phyloP scores from a whole-genome alignment of 305 asterid genomes.

The Solanum hybrid region DNA sequence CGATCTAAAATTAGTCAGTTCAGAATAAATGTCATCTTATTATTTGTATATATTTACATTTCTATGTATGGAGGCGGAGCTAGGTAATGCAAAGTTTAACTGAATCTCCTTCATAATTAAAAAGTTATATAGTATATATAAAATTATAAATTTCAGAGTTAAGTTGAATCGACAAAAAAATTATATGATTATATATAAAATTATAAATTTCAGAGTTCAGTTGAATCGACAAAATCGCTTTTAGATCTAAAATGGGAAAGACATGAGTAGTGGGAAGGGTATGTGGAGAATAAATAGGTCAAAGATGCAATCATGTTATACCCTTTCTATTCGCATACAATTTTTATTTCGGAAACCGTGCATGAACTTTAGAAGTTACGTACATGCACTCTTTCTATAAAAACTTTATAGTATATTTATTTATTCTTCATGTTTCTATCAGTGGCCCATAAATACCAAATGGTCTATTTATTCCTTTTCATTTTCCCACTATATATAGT shows the following conservation, averaged over 20 bases:
- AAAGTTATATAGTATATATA: too few relatives aligned
- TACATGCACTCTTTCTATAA: not conserved
- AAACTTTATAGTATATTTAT: not conserved
- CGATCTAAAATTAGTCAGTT: not conserved
- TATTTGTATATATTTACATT: not conserved
- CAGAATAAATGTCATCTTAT: not conserved
- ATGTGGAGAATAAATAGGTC: slow-evolving; percentile 4
- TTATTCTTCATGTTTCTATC: not conserved
- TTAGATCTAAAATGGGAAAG: not conserved
- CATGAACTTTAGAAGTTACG: slow-evolving; percentile 14
- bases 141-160: too few relatives aligned
- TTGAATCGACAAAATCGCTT: not conserved
- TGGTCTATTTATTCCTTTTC: not conserved
- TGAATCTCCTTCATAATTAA: too few relatives aligned
- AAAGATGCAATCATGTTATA: not conserved
- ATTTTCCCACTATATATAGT: not conserved
- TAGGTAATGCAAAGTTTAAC: too few relatives aligned
- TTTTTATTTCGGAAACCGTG: slow-evolving; percentile 7
- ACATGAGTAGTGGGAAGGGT: slow-evolving; percentile 7
- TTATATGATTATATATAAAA: too few relatives aligned
- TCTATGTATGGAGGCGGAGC: not conserved
- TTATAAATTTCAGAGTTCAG: too few relatives aligned
- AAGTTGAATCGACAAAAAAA: too few relatives aligned
- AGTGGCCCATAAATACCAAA: not conserved
- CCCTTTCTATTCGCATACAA: not conserved